Conservation (phyloP, 208 protist species). For the Trypanosoma cruzi region DNA sequence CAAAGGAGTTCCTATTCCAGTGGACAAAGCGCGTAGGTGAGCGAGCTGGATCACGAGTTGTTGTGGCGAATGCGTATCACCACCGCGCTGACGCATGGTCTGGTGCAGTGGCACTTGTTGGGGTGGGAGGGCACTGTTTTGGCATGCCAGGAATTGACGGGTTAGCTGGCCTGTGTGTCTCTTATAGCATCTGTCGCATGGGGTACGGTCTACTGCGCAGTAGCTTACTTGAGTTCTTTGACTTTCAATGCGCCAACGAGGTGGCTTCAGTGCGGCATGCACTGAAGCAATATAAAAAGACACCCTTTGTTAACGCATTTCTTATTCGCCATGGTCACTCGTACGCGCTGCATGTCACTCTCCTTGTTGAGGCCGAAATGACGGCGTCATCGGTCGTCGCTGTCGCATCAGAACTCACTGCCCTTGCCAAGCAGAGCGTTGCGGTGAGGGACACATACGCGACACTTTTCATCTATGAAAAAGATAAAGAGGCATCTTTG, state of each 20-base stretch:
- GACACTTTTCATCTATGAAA: constrained; percentile 22
- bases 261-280: constrained; percentile 55
- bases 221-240: constrained; percentile 85
- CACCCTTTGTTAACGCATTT: constrained; percentile 79
- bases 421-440: constrained; percentile 42
- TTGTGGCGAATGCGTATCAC: constrained; percentile 90
- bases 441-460: constrained; percentile 70
- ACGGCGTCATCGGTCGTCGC: constrained; percentile 39
- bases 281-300: constrained; percentile 59
- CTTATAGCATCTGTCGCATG: constrained; percentile 78
- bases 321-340: constrained; percentile 83
- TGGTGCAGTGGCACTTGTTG: constrained; percentile 78
- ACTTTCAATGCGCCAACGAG: constrained; percentile 77
- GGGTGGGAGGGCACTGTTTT: constrained; percentile 67
- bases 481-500: constrained; percentile 16
- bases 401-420: constrained; percentile 50
- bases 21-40: constrained; percentile 79
- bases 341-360: constrained; percentile 76
- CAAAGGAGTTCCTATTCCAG: constrained; percentile 83
- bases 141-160: constrained; percentile 81
- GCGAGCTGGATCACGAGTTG: constrained; percentile 77
- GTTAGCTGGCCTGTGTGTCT: constrained; percentile 75
- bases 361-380: constrained; percentile 51
- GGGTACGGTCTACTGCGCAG: constrained; percentile 66
- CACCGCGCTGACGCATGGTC: constrained; percentile 91